phyloP scores from a whole-genome alignment of 495 filamentous ascomycete genomes.

The Neurospora sp. region DNA sequence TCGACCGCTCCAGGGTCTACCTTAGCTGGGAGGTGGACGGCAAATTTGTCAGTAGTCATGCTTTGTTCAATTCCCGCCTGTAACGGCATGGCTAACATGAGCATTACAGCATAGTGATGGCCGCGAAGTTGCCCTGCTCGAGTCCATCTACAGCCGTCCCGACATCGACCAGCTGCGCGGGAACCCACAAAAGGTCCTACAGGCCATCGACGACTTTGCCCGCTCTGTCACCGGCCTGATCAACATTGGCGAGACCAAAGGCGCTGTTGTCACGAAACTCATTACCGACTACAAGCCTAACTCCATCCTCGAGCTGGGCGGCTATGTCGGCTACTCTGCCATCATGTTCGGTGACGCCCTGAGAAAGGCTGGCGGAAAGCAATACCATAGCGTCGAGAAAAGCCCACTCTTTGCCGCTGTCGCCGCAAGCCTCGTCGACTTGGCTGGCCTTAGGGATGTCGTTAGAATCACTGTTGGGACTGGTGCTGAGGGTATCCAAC shows the following conservation, averaged over 20 bases:
- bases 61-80: background rate
- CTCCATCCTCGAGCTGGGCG: conserved; percentile 68
- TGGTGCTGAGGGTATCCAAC: conserved; percentile 48
- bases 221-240: conserved; percentile 58
- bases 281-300: conserved; percentile 55
- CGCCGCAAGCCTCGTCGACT: conserved; percentile 48
- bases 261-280: conserved; percentile 51
- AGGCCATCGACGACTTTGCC: conserved; percentile 63
- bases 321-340: conserved; percentile 73
- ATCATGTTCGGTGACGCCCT: conserved; percentile 59
- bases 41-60: conserved; percentile 6
- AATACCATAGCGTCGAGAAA: conserved; percentile 57
- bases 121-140: conserved; percentile 62
- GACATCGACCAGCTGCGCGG: conserved; percentile 45
- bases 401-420: conserved; percentile 59
- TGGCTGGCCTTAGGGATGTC: conserved; percentile 56
- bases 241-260: conserved; percentile 70
- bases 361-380: conserved; percentile 44
- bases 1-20: conserved; percentile 3
- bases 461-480: conserved; percentile 59
- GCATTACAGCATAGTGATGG: conserved; percentile 61
- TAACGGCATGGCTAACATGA: conserved; percentile 55
- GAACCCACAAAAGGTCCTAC: conserved; percentile 53
- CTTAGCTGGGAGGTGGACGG: conserved; percentile 9
- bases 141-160: conserved; percentile 53